phyloP scores from a whole-genome alignment of 1,284 basidiomycete genomes.

The Mixia osmundae region DNA sequence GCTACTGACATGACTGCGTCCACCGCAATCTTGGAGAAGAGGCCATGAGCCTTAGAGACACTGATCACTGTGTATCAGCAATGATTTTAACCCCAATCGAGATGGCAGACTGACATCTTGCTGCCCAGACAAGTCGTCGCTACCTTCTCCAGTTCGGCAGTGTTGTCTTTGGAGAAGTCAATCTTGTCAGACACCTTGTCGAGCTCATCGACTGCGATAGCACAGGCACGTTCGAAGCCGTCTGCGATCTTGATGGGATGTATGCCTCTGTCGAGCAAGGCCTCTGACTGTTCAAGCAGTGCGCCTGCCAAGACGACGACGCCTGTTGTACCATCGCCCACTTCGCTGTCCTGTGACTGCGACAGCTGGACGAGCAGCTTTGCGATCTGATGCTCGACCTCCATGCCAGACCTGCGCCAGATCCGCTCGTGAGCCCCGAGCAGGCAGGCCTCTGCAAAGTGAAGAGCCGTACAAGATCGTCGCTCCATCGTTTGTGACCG shows the following conservation, averaged over 20 bases:
- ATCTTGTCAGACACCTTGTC: constrained; percentile 81
- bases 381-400: constrained; percentile 96
- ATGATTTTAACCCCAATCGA: neutral
- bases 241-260: constrained; percentile 97
- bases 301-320: constrained; percentile 94
- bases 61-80: constrained; percentile 25
- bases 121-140: constrained; percentile 89
- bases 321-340: constrained; percentile 96
- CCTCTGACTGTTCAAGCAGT: constrained; percentile 57
- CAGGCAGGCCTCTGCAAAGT: neutral
- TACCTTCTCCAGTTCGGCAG: constrained; percentile 69
- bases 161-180: constrained; percentile 58
- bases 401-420: constrained; percentile 5
- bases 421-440: neutral
- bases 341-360: constrained; percentile 96
- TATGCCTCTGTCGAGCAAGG: constrained; percentile 83
- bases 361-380: constrained; percentile 91
- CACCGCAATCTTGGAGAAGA: constrained; percentile 93
- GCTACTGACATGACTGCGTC: constrained; percentile 90
- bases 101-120: constrained; percentile 53
- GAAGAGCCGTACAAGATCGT: constrained; percentile 44
- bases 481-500: constrained; percentile 95
- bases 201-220: constrained; percentile 67
- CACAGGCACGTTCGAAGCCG: constrained; percentile 84
- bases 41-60: constrained; percentile 82